Conservation (phyloP, 164 flowering plant genomes). For the Tetrastigma voinierianum region DNA sequence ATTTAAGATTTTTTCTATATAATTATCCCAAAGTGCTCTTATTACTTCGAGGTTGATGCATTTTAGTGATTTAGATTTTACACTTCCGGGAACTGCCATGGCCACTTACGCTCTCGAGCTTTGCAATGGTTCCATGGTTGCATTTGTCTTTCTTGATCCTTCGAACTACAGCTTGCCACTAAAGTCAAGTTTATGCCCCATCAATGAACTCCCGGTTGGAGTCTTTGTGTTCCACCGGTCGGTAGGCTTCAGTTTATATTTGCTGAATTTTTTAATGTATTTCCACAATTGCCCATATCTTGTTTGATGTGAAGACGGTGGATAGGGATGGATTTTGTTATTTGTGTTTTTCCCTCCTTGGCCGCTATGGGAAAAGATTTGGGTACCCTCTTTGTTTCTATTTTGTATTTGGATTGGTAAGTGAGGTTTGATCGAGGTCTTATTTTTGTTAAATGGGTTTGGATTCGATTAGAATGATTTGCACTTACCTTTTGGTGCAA, state of each 20-base stretch:
- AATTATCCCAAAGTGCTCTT: too few species aligned
- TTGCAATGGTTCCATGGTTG: slow-evolving; percentile 88
- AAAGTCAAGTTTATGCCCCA: slow-evolving; percentile 62
- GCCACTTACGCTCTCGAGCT: slow-evolving; percentile 77
- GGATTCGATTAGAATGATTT: not conserved
- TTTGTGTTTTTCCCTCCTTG: not conserved
- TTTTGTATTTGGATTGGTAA: too few species aligned
- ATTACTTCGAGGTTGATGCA: not conserved
- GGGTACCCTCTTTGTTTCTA: too few species aligned
- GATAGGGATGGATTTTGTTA: not conserved
- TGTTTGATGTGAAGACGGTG: not conserved
- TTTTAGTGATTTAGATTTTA: slow-evolving; percentile 10
- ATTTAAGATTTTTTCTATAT: too few species aligned
- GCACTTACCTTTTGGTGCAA: not conserved
- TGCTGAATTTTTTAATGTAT: not conserved
- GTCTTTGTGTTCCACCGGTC: slow-evolving; percentile 79
- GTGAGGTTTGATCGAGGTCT: not conserved
- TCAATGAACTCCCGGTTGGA: slow-evolving; percentile 96
- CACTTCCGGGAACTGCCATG: slow-evolving; percentile 50
- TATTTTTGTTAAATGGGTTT: not conserved
- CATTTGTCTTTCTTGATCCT: slow-evolving; percentile 80
- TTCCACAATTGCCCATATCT: not conserved
- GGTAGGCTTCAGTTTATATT: slow-evolving; percentile 43
- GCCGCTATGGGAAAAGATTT: not conserved
- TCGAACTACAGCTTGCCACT: slow-evolving; percentile 68